Percentiles rank a stretch among this genome's conserved stretches.
Conservation (phyloP, 805 yeast genomes). For the Cyberlindnera mycetangii region DNA sequence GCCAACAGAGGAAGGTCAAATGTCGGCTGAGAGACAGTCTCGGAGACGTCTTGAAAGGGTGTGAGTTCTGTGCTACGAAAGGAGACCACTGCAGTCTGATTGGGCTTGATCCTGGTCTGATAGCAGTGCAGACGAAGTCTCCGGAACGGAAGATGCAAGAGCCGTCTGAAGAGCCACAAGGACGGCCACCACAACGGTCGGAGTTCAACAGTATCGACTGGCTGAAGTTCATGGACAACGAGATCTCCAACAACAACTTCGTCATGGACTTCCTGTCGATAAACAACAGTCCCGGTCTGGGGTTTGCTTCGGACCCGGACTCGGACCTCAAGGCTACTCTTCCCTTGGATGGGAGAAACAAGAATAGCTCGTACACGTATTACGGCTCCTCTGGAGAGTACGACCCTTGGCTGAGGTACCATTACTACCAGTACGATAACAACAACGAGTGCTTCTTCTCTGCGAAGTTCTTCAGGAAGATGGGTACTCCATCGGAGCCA, state of each 20-base stretch:
- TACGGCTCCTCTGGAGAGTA: conserved; percentile 13
- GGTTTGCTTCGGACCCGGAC: not conserved
- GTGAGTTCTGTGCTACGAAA: conserved; percentile 4
- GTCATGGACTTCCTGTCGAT: conserved; percentile 6
- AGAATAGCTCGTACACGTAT: conserved; percentile 5
- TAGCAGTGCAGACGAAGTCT: too few relatives aligned
- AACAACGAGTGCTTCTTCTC: conserved; percentile 14
- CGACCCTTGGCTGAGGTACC: conserved; percentile 16
- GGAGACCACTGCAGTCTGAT: conserved; percentile 8
- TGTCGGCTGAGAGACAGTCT: not conserved
- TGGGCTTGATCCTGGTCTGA: not conserved
- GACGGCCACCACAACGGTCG: not conserved
- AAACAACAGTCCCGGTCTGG: conserved; percentile 8
- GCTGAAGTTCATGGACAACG: conserved; percentile 11
- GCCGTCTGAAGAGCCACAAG: not conserved
- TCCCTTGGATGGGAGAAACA: conserved; percentile 4
- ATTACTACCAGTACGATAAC: conserved; percentile 12
- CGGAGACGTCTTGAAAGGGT: not conserved
- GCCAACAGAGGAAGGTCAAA: conserved; percentile 11
- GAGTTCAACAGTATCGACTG: conserved; percentile 12
- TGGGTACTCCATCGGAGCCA: conserved; percentile 10
- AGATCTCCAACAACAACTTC: conserved; percentile 6
- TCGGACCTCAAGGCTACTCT: not conserved
- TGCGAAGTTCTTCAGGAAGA: conserved; percentile 10
- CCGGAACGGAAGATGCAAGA: too few relatives aligned